Percentiles rank a stretch among this genome's conserved stretches.
These are phyloP conservation scores for Alternaria alternata DNA, from an alignment of 2,329 filamentous ascomycete species.

Conservation along the genomic window DNA sequence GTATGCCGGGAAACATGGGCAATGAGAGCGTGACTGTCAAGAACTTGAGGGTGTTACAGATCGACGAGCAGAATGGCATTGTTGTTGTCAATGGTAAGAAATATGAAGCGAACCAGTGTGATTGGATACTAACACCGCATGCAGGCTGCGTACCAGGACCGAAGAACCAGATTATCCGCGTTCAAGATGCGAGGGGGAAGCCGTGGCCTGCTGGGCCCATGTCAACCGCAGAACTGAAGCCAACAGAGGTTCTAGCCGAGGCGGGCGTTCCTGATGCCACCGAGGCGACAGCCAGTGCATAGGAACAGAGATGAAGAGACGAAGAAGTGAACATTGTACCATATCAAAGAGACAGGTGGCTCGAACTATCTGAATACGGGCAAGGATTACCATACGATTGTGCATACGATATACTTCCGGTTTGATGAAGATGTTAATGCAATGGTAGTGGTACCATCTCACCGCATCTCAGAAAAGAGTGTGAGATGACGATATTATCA, in stretches of 20 bases:
- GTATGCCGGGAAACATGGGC: slow-evolving; percentile 97
- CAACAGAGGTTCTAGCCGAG: slow-evolving; percentile 18
- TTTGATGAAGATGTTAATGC: too few species aligned
- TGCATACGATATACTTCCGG: not conserved
- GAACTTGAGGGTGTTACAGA: slow-evolving; percentile 87
- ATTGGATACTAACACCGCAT: slow-evolving; percentile 3
- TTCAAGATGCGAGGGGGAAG: slow-evolving; percentile 94
- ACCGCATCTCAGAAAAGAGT: too few species aligned
- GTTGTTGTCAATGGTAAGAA: slow-evolving; percentile 81
- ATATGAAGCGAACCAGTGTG: not conserved
- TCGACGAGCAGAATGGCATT: slow-evolving; percentile 86
- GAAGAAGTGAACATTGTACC: slow-evolving; percentile 10
- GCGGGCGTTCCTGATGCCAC: slow-evolving; percentile 17
- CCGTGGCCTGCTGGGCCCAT: slow-evolving; percentile 67
- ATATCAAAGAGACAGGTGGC: slow-evolving; percentile 7
- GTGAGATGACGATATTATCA: not conserved
- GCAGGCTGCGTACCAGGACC: slow-evolving; percentile 80
- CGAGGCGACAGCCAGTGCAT: slow-evolving; percentile 19
- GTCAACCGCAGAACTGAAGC: slow-evolving; percentile 33
- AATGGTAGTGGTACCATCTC: not conserved
- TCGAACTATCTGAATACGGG: not conserved
- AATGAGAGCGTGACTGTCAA: slow-evolving; percentile 87
- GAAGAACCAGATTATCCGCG: slow-evolving; percentile 81
- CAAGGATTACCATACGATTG: not conserved
- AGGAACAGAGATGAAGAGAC: not conserved